phyloP scores from a whole-genome alignment of 441 rosid species.

The Cnidoscolus chayamansa region DNA sequence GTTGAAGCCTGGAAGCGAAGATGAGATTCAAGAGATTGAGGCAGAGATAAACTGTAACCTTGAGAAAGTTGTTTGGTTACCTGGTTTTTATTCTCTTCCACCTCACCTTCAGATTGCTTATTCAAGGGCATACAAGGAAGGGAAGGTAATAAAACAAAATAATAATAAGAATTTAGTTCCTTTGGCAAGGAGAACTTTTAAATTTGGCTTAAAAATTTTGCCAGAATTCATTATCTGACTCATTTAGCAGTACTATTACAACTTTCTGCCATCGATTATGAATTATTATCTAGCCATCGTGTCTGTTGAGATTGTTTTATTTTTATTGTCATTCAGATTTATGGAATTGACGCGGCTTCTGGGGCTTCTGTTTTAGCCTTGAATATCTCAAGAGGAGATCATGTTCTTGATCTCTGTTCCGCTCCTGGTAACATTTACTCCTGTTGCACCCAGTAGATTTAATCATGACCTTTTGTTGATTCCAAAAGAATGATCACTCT shows the following conservation, averaged over 20 bases:
- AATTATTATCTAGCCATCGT: not conserved
- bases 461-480: not conserved
- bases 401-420: slow-evolving; percentile 87
- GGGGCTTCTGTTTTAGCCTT: slow-evolving; percentile 82
- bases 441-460: not conserved
- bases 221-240: not conserved
- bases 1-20: slow-evolving; percentile 70
- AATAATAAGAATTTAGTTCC: not conserved
- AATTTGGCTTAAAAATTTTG: not conserved
- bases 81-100: slow-evolving; percentile 72
- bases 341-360: slow-evolving; percentile 91
- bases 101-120: slow-evolving; percentile 68
- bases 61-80: slow-evolving; percentile 60
- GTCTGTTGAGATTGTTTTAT: not conserved
- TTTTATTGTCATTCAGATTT: slow-evolving; percentile 43
- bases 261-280: not conserved
- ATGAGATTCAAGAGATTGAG: slow-evolving; percentile 47
- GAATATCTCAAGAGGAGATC: slow-evolving; percentile 66
- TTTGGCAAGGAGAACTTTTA: not conserved
- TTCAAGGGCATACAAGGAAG: slow-evolving; percentile 64
- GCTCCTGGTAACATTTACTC: slow-evolving; percentile 59
- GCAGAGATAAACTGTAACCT: slow-evolving; percentile 63
- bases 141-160: slow-evolving; percentile 42
- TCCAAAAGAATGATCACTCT: not conserved
- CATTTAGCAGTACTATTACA: slow-evolving; percentile 2